Evolutionary conservation across 352 stramenopile species (phyloP).

Genomic region (Aphanomyces stellatus): DNA sequence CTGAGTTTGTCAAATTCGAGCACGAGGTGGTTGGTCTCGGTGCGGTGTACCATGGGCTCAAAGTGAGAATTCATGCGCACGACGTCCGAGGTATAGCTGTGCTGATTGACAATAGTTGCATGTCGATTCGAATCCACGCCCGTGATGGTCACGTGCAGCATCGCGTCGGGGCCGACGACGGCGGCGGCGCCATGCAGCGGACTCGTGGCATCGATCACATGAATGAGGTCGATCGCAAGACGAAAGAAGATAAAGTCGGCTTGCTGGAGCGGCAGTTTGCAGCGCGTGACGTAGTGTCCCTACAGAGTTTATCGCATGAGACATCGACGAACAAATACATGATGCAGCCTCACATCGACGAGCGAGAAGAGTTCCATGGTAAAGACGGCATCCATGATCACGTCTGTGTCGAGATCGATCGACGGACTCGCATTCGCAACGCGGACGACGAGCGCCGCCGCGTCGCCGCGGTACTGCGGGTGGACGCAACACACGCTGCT

Average conservation of each 20-base stretch:
- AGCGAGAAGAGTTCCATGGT: slow-evolving; percentile 71
- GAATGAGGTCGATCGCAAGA: slow-evolving; percentile 70
- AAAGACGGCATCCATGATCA: slow-evolving; percentile 78
- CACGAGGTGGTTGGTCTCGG: slow-evolving; percentile 48
- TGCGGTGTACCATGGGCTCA: slow-evolving; percentile 51
- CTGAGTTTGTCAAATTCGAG: slow-evolving; percentile 79
- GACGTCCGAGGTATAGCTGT: slow-evolving; percentile 59
- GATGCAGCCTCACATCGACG: slow-evolving; percentile 19
- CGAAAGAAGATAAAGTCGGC: slow-evolving; percentile 84
- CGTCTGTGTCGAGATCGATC: slow-evolving; percentile 38
- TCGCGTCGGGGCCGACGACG: slow-evolving; percentile 56
- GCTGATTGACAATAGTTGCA: slow-evolving; percentile 70
- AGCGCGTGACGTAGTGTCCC: too few relatives aligned
- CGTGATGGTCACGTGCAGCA: slow-evolving; percentile 64
- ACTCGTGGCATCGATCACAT: slow-evolving; percentile 63
- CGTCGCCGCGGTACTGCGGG: slow-evolving; percentile 51
- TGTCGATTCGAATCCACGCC: slow-evolving; percentile 79
- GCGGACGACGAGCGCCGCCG: slow-evolving; percentile 63
- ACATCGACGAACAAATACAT: not conserved
- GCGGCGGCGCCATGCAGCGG: slow-evolving; percentile 52
- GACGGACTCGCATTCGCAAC: slow-evolving; percentile 76
- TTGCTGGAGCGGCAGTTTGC: slow-evolving; percentile 64
- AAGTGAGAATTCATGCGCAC: slow-evolving; percentile 68
- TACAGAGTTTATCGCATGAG: too few relatives aligned
- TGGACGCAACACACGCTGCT: slow-evolving; percentile 71